A percentile compares a stretch with the other conserved stretches of the same genome.
Conservation (phyloP, 106 monocot genomes). For the Dendrobium officinale region DNA sequence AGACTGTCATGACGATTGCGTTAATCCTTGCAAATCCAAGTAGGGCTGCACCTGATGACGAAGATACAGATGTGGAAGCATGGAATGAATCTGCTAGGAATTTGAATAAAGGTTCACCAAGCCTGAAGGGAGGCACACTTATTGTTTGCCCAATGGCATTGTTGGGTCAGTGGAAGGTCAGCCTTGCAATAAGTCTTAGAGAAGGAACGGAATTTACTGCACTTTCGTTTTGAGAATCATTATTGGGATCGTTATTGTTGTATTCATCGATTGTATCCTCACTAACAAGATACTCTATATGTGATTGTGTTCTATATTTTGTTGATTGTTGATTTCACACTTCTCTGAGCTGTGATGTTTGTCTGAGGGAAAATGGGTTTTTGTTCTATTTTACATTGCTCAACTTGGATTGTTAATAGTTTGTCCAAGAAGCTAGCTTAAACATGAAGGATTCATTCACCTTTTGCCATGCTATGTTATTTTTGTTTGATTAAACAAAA, state of each 20-base stretch:
- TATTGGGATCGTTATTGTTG: too few relatives aligned
- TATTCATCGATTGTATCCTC: too few relatives aligned
- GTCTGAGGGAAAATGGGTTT: neutral
- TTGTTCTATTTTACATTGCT: neutral
- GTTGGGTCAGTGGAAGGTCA: slow-evolving; percentile 94
- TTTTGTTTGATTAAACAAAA: too few relatives aligned
- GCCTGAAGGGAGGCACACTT: slow-evolving; percentile 73
- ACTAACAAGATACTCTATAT: neutral
- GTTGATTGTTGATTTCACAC: neutral
- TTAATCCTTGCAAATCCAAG: slow-evolving; percentile 52
- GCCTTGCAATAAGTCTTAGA: neutral
- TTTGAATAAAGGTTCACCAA: neutral
- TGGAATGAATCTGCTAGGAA: neutral
- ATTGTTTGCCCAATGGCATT: slow-evolving; percentile 96
- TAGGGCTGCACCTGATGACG: slow-evolving; percentile 29
- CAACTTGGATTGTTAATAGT: too few relatives aligned
- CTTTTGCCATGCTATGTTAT: too few relatives aligned
- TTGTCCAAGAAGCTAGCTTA: too few relatives aligned
- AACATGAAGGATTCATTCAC: too few relatives aligned
- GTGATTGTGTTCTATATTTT: neutral
- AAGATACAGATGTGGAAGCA: neutral
- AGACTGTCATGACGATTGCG: slow-evolving; percentile 94
- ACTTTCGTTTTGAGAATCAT: too few relatives aligned
- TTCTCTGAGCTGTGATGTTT: neutral
- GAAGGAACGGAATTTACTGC: too few relatives aligned